Evolutionary conservation across 495 filamentous ascomycete genomes (phyloP), one percentile per base, ranked within the genome.

Genomic region (Daldinia caldariorum): DNA sequence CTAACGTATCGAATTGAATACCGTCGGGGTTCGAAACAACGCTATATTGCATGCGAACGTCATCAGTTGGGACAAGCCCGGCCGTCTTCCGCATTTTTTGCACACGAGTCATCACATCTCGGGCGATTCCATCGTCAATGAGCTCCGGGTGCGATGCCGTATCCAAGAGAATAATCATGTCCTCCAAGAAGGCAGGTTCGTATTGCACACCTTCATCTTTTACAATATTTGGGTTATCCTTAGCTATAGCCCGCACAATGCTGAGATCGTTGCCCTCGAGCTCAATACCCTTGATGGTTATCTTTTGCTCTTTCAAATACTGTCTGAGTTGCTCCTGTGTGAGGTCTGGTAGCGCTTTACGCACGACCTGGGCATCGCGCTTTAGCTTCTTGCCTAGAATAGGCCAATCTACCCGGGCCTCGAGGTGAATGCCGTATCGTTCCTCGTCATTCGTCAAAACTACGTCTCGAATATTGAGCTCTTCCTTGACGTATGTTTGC

Each of bases 381-480:
- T 97, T 85, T 92, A 98, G 84, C 81, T 97, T 98, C 87, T 97
- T 97, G 64, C 95, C 95, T 38, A 99, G 86, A 0, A 90, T 92
- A 1, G 94, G 91, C 92, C 94, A 97, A 79, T 99, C 95, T 8
- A 93, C 95, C 32, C 84, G 84, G 45, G 92, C 91, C 62, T 89
- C 91, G 82, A 97, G 97, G 72, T 94, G 91, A 18, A 99, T 93
- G 50, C 92, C 90, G 82, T 97, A 97, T 73, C 89, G 92, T 41
- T 86, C 89, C 80, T 98, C 96, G 65, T 99, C 93, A 6, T 88
- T 89, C 1, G 93, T 91, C 58, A 97, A 83, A 32, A 96, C 81
- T n/a, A 99, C 82, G 45, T 97, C 89, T 43, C 88, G 88, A 26
- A 99, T 84, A 78, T 98, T 99, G 16, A 99, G 84, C 77, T 99